phyloP scores from a whole-genome alignment of 1,139 yeast genomes.

The Debaryomyces nepalensis region DNA sequence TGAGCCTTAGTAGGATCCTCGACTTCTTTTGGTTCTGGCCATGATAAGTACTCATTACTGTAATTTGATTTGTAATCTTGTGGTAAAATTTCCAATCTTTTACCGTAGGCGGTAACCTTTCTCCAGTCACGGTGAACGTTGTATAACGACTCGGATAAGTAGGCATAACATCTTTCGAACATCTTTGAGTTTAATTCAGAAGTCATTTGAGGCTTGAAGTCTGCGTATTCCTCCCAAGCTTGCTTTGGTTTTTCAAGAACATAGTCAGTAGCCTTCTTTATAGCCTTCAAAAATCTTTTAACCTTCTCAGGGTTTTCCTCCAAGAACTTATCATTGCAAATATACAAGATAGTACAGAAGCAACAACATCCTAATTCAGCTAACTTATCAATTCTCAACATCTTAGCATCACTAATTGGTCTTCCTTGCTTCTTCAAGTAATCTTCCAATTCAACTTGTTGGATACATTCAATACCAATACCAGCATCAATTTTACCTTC shows the following conservation, averaged over 20 bases:
- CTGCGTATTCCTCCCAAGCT: slow-evolving; percentile 53
- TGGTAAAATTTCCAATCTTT: slow-evolving; percentile 57
- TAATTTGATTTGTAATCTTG: slow-evolving; percentile 54
- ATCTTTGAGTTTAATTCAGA: slow-evolving; percentile 47
- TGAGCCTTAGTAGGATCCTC: slow-evolving; percentile 53
- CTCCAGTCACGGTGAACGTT: slow-evolving; percentile 62
- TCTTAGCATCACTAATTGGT: slow-evolving; percentile 52
- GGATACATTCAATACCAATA: slow-evolving; percentile 62
- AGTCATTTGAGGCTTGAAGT: slow-evolving; percentile 54
- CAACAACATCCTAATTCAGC: slow-evolving; percentile 66
- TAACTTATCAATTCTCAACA: slow-evolving; percentile 60
- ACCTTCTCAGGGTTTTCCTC: slow-evolving; percentile 55
- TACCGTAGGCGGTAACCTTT: slow-evolving; percentile 59
- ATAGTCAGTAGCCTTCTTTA: slow-evolving; percentile 55
- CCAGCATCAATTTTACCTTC: slow-evolving; percentile 63
- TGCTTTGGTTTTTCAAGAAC: slow-evolving; percentile 47
- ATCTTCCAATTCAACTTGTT: slow-evolving; percentile 61
- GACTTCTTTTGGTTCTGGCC: slow-evolving; percentile 55
- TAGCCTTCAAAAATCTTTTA: slow-evolving; percentile 48
- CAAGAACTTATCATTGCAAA: slow-evolving; percentile 56
- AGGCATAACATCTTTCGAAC: slow-evolving; percentile 60
- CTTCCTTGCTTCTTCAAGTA: slow-evolving; percentile 50
- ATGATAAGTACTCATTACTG: slow-evolving; percentile 53
- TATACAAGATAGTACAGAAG: slow-evolving; percentile 61
- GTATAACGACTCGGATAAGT: slow-evolving; percentile 55